Conservation (phyloP, 2,329 filamentous ascomycete genomes). For the Penicillium capsulatum region DNA sequence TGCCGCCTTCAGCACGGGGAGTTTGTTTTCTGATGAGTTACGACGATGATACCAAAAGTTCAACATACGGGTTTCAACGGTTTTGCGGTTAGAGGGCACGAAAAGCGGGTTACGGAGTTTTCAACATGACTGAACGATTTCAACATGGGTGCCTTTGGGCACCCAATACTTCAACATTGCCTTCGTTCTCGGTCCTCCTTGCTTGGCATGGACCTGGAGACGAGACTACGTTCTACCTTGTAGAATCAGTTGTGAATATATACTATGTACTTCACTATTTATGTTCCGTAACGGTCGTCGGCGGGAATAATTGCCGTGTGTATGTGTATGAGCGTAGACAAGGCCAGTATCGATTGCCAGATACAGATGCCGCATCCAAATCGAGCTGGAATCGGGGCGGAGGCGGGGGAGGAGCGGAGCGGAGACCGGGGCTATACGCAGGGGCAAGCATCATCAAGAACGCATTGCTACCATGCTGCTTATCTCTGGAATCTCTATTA, state of each 20-base stretch:
- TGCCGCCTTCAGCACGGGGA: constrained; percentile 32
- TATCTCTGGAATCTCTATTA: too few relatives aligned
- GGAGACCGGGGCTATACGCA: too few relatives aligned
- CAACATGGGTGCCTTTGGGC: constrained; percentile 42
- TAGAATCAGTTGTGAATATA: constrained; percentile 24
- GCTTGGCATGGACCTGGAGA: constrained; percentile 15
- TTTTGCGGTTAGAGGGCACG: constrained; percentile 34
- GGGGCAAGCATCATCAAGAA: too few relatives aligned
- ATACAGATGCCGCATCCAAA: too few relatives aligned
- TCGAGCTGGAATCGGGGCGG: too few relatives aligned
- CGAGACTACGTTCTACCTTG: constrained; percentile 19
- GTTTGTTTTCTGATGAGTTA: constrained; percentile 36
- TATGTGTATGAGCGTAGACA: too few relatives aligned
- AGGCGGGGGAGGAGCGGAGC: too few relatives aligned
- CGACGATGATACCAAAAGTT: constrained; percentile 43
- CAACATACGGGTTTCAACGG: constrained; percentile 40
- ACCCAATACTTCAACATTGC: constrained; percentile 37
- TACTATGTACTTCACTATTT: not conserved
- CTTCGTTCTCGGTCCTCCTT: constrained; percentile 18
- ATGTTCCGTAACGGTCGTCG: not conserved
- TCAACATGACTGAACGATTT: too few relatives aligned
- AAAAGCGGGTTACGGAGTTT: constrained; percentile 38
- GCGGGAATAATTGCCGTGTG: too few relatives aligned
- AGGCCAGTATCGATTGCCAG: too few relatives aligned
- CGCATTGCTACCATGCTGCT: too few relatives aligned